phyloP scores from a whole-genome alignment of 139 green algal species.

The Micromonas commoda region DNA sequence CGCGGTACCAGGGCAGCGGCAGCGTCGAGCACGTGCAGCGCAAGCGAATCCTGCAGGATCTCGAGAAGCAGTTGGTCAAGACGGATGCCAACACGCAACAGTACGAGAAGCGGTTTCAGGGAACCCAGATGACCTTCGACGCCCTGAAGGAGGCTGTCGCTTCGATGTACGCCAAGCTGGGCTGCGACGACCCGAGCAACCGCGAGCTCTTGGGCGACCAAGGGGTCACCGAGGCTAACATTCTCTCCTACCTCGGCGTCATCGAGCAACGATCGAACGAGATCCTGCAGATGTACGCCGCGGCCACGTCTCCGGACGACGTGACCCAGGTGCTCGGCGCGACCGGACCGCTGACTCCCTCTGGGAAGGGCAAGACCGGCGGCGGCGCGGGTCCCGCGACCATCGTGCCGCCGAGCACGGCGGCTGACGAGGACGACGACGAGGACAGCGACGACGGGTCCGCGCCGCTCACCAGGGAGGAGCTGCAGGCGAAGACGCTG shows the following conservation, averaged over 20 bases:
- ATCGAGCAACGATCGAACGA: conserved; percentile 83
- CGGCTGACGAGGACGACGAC: conserved; percentile 29
- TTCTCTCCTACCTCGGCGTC: conserved; percentile 79
- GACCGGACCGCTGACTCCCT: not conserved
- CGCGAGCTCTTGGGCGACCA: conserved; percentile 55
- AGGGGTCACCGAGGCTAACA: conserved; percentile 66
- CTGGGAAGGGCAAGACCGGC: not conserved
- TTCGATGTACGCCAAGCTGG: conserved; percentile 24
- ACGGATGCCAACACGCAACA: conserved; percentile 45
- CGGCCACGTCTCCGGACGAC: conserved; percentile 5
- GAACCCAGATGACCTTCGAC: conserved; percentile 39
- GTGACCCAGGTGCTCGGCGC: not conserved
- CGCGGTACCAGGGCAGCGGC: conserved; percentile 38
- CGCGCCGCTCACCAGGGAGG: conserved; percentile 34
- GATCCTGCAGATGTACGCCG: conserved; percentile 55
- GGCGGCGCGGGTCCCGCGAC: not conserved
- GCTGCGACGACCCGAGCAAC: conserved; percentile 24
- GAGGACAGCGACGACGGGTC: conserved; percentile 31
- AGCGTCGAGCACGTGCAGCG: conserved; percentile 27
- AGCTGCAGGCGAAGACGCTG: conserved; percentile 37
- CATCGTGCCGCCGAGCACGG: conserved; percentile 27
- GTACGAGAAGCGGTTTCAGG: conserved; percentile 47
- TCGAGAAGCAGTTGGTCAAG: conserved; percentile 35
- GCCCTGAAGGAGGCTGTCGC: conserved; percentile 27
- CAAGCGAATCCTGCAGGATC: conserved; percentile 37